Base-by-base conservation (phyloP, 495 filamentous ascomycete species). In the Penicillium bovifimosum region DNA sequence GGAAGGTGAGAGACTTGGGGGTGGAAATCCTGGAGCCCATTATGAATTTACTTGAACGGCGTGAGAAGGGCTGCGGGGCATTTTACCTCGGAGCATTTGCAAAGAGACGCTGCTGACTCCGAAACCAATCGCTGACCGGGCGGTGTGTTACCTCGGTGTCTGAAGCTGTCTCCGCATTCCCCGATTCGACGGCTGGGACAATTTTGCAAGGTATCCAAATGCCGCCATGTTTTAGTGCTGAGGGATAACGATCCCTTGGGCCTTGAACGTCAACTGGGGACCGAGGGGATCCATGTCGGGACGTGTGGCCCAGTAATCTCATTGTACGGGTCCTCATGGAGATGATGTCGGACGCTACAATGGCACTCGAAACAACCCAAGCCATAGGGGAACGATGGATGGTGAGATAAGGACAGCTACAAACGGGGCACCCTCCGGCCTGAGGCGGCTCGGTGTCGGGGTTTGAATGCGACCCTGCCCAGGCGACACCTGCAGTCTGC, bases 111-210 rank as follows among this genome's bases (percentile, higher is more conserved):
- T 38, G 36, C 36, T 50, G 28, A 50, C 48, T 46, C 10, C 18
- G 18, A 27, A 29, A 26, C 50, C 52, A 40, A 24, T 26, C 28
- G 10, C 18, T 16, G 36, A 5, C 57, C 54, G 60, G 60, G 53
- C 17, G 58, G 40, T 39, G 54, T 64, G 29, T 32, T 18, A 61
- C 52, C 43, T 9, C 5, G 26, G 1, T 24, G 1, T n/a, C n/a
- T n/a, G n/a, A n/a, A n/a, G n/a, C n/a, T n/a, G n/a, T 47, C 43
- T 48, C 43, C 47, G 28, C 13, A 14, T 32, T 14, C 35, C 1
- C 47, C 47, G 35, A 50, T 50, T 41, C 14, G 36, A 41, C 13
- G 33, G 24, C 9, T n/a, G 20, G n/a, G 10, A n/a, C 4, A 9
- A 5, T n/a, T n/a, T 27, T 5, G 24, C 46, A 38, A 3, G 32